Evolutionary conservation across 768 basidiomycete species (phyloP).

Genomic region (Gymnopilus junonius): DNA sequence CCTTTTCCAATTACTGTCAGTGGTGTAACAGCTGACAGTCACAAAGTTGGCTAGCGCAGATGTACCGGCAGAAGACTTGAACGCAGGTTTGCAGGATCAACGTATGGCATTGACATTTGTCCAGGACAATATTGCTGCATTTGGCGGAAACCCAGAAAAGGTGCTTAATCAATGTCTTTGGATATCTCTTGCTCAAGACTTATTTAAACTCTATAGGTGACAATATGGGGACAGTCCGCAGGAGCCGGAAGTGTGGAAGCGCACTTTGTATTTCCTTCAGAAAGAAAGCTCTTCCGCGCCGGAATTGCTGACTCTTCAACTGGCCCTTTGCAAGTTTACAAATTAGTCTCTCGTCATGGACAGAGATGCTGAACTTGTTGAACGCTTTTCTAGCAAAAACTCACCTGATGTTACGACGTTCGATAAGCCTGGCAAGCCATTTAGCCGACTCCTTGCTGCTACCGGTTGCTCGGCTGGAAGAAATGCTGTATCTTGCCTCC

Average conservation of each 20-base stretch:
- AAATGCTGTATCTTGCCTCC: constrained; percentile 48
- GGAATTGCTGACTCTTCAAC: constrained; percentile 57
- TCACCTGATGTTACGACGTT: constrained; percentile 47
- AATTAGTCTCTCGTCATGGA: background rate
- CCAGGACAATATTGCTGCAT: constrained; percentile 65
- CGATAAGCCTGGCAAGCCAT: constrained; percentile 56
- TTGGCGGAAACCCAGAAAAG: constrained; percentile 67
- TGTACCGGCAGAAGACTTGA: constrained; percentile 52
- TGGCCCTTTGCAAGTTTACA: constrained; percentile 52
- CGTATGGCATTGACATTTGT: constrained; percentile 60
- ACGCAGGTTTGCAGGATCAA: constrained; percentile 67
- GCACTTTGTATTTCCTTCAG: constrained; percentile 48
- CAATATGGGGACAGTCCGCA: constrained; percentile 62
- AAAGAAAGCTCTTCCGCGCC: constrained; percentile 48
- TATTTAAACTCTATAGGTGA: constrained; percentile 42
- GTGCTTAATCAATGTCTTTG: too few relatives aligned
- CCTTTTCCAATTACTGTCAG: background rate
- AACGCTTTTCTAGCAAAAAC: constrained; percentile 47
- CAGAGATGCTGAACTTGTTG: background rate
- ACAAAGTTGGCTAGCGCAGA: constrained; percentile 49
- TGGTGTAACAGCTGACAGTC: background rate
- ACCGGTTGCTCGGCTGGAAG: constrained; percentile 49
- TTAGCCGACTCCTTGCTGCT: constrained; percentile 45
- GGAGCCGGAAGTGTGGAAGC: constrained; percentile 55
- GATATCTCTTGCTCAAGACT: background rate